A percentile compares a stretch with the other conserved stretches of the same genome.
These are phyloP conservation scores for Zymoseptoria tritici DNA, from an alignment of 2,329 filamentous ascomycete species.

Conservation along the genomic window DNA sequence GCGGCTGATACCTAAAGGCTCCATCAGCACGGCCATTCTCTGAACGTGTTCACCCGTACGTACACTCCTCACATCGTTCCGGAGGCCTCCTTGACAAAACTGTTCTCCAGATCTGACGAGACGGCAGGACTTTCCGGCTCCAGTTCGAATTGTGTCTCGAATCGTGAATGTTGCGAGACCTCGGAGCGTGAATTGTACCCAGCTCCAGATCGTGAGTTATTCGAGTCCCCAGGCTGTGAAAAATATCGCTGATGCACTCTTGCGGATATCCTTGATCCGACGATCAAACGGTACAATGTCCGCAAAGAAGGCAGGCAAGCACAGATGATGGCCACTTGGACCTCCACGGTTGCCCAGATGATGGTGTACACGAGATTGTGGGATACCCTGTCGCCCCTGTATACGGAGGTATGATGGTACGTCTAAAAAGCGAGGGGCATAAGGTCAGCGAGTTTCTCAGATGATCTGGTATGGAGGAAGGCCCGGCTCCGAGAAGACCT, in stretches of 20 bases:
- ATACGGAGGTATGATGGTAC: constrained; percentile 24
- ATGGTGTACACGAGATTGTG: background rate
- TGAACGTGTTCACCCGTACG: background rate
- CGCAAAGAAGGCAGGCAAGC: background rate
- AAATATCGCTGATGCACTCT: background rate
- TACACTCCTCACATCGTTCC: background rate
- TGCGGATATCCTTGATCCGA: background rate
- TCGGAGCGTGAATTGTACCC: background rate
- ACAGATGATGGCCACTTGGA: constrained; percentile 1
- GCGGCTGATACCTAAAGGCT: no score
- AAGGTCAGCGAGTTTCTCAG: no score
- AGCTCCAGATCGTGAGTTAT: background rate
- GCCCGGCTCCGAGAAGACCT: no score
- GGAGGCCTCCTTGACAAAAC: no score
- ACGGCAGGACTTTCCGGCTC: no score
- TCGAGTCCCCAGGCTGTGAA: background rate
- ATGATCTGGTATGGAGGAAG: no score
- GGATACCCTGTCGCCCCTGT: background rate
- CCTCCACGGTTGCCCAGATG: background rate
- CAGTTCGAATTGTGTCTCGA: no score
- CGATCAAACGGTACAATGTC: background rate
- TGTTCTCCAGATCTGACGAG: no score
- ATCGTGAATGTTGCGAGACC: no score
- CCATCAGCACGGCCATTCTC: no score
- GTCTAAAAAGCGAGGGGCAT: constrained; percentile 9